Conservation (phyloP, 2,329 filamentous ascomycete species). For the Lasiodiplodia theobromae region DNA sequence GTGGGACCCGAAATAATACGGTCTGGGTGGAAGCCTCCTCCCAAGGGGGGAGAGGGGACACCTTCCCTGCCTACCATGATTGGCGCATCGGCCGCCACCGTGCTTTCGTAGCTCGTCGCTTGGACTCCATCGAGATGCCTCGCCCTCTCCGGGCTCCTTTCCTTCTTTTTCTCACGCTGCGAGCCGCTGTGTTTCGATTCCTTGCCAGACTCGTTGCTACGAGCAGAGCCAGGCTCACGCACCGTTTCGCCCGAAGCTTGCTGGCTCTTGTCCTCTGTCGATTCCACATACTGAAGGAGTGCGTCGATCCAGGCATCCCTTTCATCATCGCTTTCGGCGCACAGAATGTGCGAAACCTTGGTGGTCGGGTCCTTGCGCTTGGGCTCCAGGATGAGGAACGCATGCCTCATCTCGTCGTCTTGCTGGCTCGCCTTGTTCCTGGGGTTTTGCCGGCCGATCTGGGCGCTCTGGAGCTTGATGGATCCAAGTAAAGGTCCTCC, state of each 20-base stretch:
- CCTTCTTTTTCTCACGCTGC: slow-evolving; percentile 33
- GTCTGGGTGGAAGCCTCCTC: slow-evolving; percentile 51
- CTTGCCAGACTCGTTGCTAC: slow-evolving; percentile 44
- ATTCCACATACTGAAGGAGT: slow-evolving; percentile 87
- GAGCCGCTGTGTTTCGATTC: slow-evolving; percentile 41
- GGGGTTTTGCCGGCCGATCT: slow-evolving; percentile 79
- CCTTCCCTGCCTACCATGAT: slow-evolving; percentile 52
- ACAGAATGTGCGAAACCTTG: slow-evolving; percentile 90
- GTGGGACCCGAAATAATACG: slow-evolving; percentile 79
- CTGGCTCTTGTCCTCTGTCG: slow-evolving; percentile 59
- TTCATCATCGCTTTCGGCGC: slow-evolving; percentile 92
- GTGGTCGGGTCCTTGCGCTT: slow-evolving; percentile 94
- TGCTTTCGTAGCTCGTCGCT: slow-evolving; percentile 63
- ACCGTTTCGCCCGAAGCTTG: slow-evolving; percentile 42
- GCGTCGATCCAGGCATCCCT: slow-evolving; percentile 94
- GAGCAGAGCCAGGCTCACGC: slow-evolving; percentile 50
- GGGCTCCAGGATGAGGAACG: slow-evolving; percentile 91
- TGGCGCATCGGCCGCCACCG: slow-evolving; percentile 64
- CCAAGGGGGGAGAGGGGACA: slow-evolving; percentile 41
- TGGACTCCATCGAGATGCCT: slow-evolving; percentile 44
- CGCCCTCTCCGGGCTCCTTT: slow-evolving; percentile 11
- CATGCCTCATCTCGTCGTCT: slow-evolving; percentile 94
- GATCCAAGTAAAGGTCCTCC: slow-evolving; percentile 90
- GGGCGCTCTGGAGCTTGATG: slow-evolving; percentile 88
- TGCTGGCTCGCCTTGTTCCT: slow-evolving; percentile 68